phyloP scores from a whole-genome alignment of 345 rosid species.

The Eucalyptus caleyi region DNA sequence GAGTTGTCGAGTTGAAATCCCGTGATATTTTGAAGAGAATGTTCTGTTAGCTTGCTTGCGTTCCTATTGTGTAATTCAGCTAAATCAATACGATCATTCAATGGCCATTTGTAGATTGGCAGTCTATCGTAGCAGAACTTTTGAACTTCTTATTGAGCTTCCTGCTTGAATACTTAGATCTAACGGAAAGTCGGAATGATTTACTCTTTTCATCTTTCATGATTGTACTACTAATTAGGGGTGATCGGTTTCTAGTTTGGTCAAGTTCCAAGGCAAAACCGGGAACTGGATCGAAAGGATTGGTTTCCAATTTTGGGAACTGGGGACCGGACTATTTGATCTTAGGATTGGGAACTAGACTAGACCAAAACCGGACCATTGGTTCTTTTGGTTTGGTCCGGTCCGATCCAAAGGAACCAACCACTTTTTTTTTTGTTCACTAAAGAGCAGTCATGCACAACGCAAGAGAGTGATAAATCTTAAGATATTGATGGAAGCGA shows the following conservation, averaged over 20 bases:
- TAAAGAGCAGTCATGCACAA: too few species aligned
- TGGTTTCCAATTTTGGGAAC: too few species aligned
- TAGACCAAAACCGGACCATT: accelerated
- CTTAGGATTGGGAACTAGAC: too few species aligned
- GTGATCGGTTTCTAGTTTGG: accelerated
- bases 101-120: not conserved
- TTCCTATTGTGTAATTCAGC: too few species aligned
- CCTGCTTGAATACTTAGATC: not conserved
- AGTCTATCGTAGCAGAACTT: not conserved
- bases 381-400: accelerated
- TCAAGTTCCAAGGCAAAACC: accelerated
- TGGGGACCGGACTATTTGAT: accelerated
- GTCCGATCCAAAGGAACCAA: too few species aligned
- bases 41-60: too few species aligned
- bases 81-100: too few species aligned
- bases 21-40: too few species aligned
- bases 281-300: accelerated
- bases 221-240: not conserved
- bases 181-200: not conserved
- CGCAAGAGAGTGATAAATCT: too few species aligned
- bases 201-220: not conserved
- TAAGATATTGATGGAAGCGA: too few species aligned
- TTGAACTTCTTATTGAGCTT: not conserved
- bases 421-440: too few species aligned
- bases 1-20: too few species aligned